Percentiles rank a stretch among this genome's conserved stretches.
Evolutionary conservation across 345 rosid genomes (phyloP).

Genomic region (Noccaea caerulescens): DNA sequence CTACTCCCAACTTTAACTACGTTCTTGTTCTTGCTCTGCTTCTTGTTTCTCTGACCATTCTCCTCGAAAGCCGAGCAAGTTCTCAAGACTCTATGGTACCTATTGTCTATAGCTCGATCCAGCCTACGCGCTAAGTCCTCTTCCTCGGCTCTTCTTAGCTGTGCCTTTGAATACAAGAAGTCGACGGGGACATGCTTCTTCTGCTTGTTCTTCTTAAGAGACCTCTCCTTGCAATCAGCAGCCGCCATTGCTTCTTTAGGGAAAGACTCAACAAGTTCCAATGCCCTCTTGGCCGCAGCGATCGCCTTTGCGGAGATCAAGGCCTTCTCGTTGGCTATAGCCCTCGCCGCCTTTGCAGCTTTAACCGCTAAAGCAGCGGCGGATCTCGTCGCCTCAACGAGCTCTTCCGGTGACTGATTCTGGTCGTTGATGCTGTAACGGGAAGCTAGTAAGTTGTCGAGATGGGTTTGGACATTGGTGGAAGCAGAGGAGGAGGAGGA

Average conservation of each 20-base stretch:
- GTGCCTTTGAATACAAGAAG: slow-evolving; percentile 72
- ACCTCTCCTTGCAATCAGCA: slow-evolving; percentile 27
- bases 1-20: slow-evolving; percentile 24
- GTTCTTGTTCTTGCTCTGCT: slow-evolving; percentile 41
- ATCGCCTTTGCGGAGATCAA: slow-evolving; percentile 72
- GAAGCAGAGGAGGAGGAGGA: slow-evolving; percentile 48
- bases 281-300: slow-evolving; percentile 76
- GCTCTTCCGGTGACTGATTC: slow-evolving; percentile 67
- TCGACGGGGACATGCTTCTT: slow-evolving; percentile 94
- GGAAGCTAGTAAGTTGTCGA: slow-evolving; percentile 57
- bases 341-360: slow-evolving; percentile 76
- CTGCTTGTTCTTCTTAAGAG: slow-evolving; percentile 64
- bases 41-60: slow-evolving; percentile 53
- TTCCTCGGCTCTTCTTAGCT: slow-evolving; percentile 38
- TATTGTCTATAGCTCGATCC: slow-evolving; percentile 63
- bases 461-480: slow-evolving; percentile 49
- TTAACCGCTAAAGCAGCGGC: slow-evolving; percentile 64
- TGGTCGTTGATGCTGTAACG: slow-evolving; percentile 41
- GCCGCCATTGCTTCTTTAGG: slow-evolving; percentile 38
- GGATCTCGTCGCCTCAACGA: slow-evolving; percentile 65
- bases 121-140: slow-evolving; percentile 72
- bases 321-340: slow-evolving; percentile 84
- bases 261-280: slow-evolving; percentile 73
- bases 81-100: slow-evolving; percentile 70
- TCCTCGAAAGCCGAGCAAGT: slow-evolving; percentile 48